phyloP scores from a whole-genome alignment of 2,329 filamentous ascomycete species.

The Didymellaceae sp. region DNA sequence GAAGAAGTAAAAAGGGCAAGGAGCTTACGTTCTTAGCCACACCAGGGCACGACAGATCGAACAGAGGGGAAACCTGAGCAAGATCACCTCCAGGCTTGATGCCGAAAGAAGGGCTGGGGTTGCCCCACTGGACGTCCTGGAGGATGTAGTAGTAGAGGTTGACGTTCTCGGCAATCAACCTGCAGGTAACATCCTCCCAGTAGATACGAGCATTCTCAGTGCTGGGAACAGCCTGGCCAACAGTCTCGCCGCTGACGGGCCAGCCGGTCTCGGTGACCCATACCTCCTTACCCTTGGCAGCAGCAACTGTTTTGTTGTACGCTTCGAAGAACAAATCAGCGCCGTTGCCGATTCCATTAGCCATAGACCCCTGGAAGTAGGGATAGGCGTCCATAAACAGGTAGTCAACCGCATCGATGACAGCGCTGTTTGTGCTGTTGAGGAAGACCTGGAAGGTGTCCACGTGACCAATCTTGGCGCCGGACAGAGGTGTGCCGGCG shows the following conservation, averaged over 20 bases:
- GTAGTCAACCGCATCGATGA: constrained; percentile 77
- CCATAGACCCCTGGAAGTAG: constrained; percentile 74
- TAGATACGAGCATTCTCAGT: constrained; percentile 75
- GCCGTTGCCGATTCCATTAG: constrained; percentile 65
- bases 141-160: constrained; percentile 76
- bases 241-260: constrained; percentile 72
- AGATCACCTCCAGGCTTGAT: constrained; percentile 61
- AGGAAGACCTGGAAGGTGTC: constrained; percentile 75
- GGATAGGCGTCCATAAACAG: constrained; percentile 62
- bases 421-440: constrained; percentile 72
- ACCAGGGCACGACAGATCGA: constrained; percentile 46
- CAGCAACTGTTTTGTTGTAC: constrained; percentile 64
- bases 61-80: constrained; percentile 39
- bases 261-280: constrained; percentile 91
- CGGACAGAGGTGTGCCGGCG: constrained; percentile 64
- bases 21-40: constrained; percentile 37
- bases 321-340: constrained; percentile 73
- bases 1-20: constrained; percentile 24
- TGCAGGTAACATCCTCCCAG: constrained; percentile 81
- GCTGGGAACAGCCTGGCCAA: constrained; percentile 67
- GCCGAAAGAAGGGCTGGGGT: constrained; percentile 73
- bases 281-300: constrained; percentile 70
- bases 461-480: constrained; percentile 76
- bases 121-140: constrained; percentile 66
- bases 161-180: constrained; percentile 63